Conservation (phyloP, 495 filamentous ascomycete species). For the Cercophora newfieldiana region DNA sequence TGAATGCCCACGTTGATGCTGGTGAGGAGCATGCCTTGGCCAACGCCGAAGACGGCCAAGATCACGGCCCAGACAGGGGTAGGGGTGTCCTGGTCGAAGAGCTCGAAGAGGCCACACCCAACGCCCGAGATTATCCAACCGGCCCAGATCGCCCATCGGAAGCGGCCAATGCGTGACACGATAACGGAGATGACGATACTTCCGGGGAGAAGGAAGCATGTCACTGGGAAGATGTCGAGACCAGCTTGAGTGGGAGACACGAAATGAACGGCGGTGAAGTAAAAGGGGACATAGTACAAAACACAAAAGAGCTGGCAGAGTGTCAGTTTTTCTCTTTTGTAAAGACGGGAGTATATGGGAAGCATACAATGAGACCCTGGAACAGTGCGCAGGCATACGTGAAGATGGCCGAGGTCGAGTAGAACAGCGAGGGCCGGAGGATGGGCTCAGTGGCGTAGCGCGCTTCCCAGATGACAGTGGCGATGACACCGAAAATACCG, state of each 20-base stretch:
- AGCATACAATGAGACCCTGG: conserved; percentile 40
- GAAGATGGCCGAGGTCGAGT: conserved; percentile 35
- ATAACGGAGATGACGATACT: conserved; percentile 52
- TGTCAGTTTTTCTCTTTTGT: not conserved
- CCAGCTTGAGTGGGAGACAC: conserved; percentile 56
- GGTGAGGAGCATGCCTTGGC: conserved; percentile 55
- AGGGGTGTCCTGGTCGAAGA: conserved; percentile 48
- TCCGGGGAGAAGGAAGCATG: conserved; percentile 28
- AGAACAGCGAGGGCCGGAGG: conserved; percentile 53
- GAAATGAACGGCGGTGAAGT: conserved; percentile 61
- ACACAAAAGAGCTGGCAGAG: conserved; percentile 32
- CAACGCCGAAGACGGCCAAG: conserved; percentile 54
- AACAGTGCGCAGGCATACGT: conserved; percentile 36
- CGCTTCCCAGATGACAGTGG: conserved; percentile 41
- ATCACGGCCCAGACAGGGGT: conserved; percentile 52
- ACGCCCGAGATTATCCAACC: conserved; percentile 57
- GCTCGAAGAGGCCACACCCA: conserved; percentile 49
- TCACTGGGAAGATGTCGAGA: conserved; percentile 34
- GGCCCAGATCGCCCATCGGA: conserved; percentile 55
- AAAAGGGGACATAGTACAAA: conserved; percentile 65
- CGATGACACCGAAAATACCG: conserved; percentile 35
- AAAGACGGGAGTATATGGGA: conserved; percentile 33
- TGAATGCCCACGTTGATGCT: conserved; percentile 54
- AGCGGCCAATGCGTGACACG: conserved; percentile 51
- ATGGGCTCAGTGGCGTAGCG: conserved; percentile 52